phyloP scores from a whole-genome alignment of 2,329 filamentous ascomycete genomes.

The Colletotrichum sp. region DNA sequence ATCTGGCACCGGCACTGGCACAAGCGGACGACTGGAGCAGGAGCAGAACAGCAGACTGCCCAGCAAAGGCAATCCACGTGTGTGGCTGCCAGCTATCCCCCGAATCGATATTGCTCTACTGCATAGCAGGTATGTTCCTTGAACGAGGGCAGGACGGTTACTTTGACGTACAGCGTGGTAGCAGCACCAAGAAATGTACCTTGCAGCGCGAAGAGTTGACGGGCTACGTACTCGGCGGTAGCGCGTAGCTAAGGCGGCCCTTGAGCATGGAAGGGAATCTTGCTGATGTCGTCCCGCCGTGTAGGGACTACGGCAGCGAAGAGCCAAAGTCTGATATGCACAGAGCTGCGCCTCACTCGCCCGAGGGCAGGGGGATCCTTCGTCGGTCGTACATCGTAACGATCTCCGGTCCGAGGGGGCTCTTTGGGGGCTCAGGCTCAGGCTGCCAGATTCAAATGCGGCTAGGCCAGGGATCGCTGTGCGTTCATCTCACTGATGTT shows the following conservation, averaged over 20 bases:
- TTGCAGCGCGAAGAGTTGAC: not conserved
- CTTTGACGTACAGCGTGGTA: not conserved
- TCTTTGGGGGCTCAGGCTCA: not conserved
- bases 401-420: conserved; percentile 3
- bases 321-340: conserved; percentile 13
- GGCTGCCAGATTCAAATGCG: conserved; percentile 15
- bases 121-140: not conserved
- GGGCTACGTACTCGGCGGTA: not conserved
- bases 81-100: not conserved
- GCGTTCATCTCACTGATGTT: conserved; percentile 8
- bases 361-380: conserved; percentile 10
- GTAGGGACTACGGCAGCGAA: not conserved
- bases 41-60: not conserved
- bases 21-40: not conserved
- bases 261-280: conserved; percentile 17
- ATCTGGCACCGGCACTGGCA: not conserved
- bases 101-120: not conserved
- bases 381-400: conserved; percentile 4
- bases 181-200: not conserved
- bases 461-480: not conserved
- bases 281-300: conserved; percentile 19
- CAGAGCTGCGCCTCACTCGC: conserved; percentile 17
- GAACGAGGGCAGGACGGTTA: not conserved
- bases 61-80: not conserved
- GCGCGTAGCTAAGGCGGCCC: not conserved